Evolutionary conservation across 1,284 basidiomycete genomes (phyloP), one percentile per base, ranked within the genome.

Genomic region (Stereum hirsutum): DNA sequence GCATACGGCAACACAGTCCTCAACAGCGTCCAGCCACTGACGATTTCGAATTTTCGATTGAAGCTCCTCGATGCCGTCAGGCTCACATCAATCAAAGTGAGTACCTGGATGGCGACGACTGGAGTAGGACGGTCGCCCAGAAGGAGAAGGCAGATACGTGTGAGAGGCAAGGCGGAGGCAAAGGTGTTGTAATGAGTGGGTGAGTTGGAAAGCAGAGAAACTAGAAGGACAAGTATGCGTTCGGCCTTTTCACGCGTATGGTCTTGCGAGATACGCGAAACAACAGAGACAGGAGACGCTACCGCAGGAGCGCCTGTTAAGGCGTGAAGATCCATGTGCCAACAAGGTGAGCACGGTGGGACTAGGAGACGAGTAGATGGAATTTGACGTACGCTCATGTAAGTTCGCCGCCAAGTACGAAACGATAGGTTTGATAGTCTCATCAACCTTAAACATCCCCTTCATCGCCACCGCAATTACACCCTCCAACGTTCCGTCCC

Each of bases 381-480:
- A n/a, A n/a, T n/a, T n/a, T n/a, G n/a, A 53, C 74, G 46, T 47
- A 85, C 86, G 70, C 57, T 78, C 77, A 51, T 85, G 81, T n/a
- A 93, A 61, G 53, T 87, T 85, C 0, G 88, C 84, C 12, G 89
- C 88, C 8, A 95, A 64, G 56, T 89, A 96, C 0, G 89, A 84
- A 4, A 92, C 79, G 1, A 93, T 62, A 0, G 89, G 88, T 55
- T 92, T 93, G 54, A 95, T 86, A 0, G 75, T 73, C 36, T 81
- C 77, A 19, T 86, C 84, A 30, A 77, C 70, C 2, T 74, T 71
- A 54, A 88, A 90, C n/a, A n/a, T n/a, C 19, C 74, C 68, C 0
- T 78, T 69, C 52, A 78, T 70, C 32, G 76, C 69, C 4, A 75
- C 68, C 3, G 71, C 64, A 36, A 65, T 69, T 32, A 90, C 58